phyloP scores from a whole-genome alignment of 2,329 filamentous ascomycete genomes.

The Cladosporium sp. region DNA sequence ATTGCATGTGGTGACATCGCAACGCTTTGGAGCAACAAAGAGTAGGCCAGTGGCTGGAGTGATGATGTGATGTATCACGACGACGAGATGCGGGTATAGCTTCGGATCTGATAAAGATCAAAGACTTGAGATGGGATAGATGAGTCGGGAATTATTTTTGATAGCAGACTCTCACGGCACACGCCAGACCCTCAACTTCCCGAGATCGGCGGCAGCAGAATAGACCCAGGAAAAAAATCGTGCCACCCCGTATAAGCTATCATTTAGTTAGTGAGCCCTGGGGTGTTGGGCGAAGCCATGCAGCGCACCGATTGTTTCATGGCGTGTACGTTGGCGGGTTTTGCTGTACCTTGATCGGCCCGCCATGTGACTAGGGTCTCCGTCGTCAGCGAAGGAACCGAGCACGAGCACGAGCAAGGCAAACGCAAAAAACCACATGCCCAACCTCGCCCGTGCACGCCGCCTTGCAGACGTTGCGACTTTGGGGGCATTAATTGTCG shows the following conservation, averaged over 20 bases:
- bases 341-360: constrained; percentile 19
- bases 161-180: background rate
- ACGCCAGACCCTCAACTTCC: constrained; percentile 2
- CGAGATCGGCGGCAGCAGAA: constrained; percentile 15
- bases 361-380: constrained; percentile 9
- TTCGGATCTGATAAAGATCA: constrained; percentile 23
- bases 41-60: background rate
- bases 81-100: constrained; percentile 10
- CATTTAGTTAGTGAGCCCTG: constrained; percentile 18
- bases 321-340: constrained; percentile 2
- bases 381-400: constrained; percentile 17
- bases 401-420: background rate
- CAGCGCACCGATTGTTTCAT: constrained; percentile 21
- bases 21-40: constrained; percentile 8
- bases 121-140: constrained; percentile 9
- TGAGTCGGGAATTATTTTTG: constrained; percentile 11
- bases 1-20: constrained; percentile 27
- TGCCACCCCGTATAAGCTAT: constrained; percentile 6
- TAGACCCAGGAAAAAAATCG: constrained; percentile 19
- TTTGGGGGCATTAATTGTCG: background rate
- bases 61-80: constrained; percentile 15
- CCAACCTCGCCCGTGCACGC: constrained; percentile 15
- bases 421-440: constrained; percentile 13
- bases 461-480: background rate
- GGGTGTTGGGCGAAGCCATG: constrained; percentile 19